phyloP scores from a whole-genome alignment of 306 rosid species.

The Inga laurina region DNA sequence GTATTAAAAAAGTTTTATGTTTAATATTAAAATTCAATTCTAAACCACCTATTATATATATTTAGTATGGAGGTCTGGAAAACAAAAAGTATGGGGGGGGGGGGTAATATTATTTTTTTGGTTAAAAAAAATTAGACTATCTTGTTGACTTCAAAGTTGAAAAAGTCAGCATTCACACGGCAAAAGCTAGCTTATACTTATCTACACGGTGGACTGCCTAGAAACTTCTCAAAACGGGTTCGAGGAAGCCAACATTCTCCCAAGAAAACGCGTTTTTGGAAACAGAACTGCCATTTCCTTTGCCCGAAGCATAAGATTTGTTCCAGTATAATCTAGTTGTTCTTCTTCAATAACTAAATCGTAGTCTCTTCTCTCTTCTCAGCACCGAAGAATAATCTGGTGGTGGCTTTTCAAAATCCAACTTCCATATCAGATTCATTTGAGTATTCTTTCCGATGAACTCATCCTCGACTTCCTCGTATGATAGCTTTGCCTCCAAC shows the following conservation, averaged over 20 bases:
- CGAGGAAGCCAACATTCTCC: neutral
- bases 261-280: neutral
- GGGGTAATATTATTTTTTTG: too few relatives aligned
- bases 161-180: neutral
- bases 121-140: neutral
- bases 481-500: slow-evolving; percentile 33
- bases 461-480: slow-evolving; percentile 22
- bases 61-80: too few relatives aligned
- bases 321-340: too few relatives aligned
- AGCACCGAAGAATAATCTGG: neutral
- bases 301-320: neutral
- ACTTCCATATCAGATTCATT: slow-evolving; percentile 15
- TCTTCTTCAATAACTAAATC: neutral
- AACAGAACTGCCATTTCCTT: neutral
- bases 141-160: neutral
- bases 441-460: slow-evolving; percentile 36
- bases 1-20: too few relatives aligned
- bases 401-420: neutral
- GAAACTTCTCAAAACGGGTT: slow-evolving; percentile 2
- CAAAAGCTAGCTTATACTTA: neutral
- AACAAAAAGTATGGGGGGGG: too few relatives aligned
- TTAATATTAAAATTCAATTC: too few relatives aligned
- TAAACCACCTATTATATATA: too few relatives aligned
- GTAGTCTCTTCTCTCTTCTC: neutral
- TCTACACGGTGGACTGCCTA: neutral